These are phyloP conservation scores for Stylosanthes scabra DNA, from an alignment of 331 rosid species.

Conservation along the genomic window DNA sequence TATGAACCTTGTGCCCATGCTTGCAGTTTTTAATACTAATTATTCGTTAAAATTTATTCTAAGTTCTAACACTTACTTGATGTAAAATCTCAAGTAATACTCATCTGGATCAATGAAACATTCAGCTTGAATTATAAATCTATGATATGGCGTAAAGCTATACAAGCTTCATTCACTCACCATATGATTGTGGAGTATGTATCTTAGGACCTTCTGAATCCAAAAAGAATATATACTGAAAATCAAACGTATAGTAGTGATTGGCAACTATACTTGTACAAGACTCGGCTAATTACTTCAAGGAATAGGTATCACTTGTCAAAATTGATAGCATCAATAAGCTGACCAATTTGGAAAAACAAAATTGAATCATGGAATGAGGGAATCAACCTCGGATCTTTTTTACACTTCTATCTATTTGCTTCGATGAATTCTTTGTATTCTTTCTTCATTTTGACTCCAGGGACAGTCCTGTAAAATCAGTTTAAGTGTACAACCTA, in stretches of 20 bases:
- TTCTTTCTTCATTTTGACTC: conserved; percentile 91
- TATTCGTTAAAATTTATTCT: no score
- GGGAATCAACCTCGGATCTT: conserved; percentile 27
- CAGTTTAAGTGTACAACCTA: conserved; percentile 13
- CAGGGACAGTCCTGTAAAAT: conserved; percentile 66
- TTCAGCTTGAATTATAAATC: conserved; percentile 22
- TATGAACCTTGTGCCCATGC: no score
- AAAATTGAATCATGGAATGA: conserved; percentile 69
- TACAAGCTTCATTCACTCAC: conserved; percentile 19
- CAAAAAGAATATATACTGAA: conserved; percentile 22
- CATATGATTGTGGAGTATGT: neutral
- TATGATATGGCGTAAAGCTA: neutral
- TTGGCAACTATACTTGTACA: conserved; percentile 55
- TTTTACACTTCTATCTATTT: conserved; percentile 58
- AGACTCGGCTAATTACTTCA: conserved; percentile 40
- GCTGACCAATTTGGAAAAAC: conserved; percentile 55
- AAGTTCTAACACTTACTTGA: neutral
- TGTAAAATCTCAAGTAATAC: neutral
- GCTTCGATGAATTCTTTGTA: conserved; percentile 76
- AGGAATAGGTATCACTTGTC: conserved; percentile 31
- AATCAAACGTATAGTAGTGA: conserved; percentile 33
- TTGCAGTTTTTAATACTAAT: no score
- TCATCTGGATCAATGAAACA: neutral
- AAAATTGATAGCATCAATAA: conserved; percentile 56
- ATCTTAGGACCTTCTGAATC: conserved; percentile 20